Evolutionary conservation across 1,284 basidiomycete genomes (phyloP), one percentile per base, ranked within the genome.

Genomic region (Irpex rosettiformis): DNA sequence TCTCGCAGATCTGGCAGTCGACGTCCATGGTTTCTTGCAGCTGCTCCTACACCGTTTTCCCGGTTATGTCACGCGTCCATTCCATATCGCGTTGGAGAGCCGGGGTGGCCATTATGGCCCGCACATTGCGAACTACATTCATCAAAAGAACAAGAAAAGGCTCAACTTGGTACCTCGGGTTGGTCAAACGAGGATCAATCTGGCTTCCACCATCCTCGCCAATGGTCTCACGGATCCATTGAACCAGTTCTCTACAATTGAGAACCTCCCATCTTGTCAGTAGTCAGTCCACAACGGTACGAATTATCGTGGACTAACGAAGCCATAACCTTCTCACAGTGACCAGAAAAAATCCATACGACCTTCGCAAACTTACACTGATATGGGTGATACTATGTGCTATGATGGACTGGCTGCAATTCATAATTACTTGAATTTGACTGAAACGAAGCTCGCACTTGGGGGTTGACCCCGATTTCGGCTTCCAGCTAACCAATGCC

Each of bases 221-320:
- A 95, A 93, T 66, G 93, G 91, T 11, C 73, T 89, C 49, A 95
- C 93, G 1, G 88, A 96, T 65, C 90, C 92, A n/a, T 81, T 82
- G 61, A 72, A 84, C 55, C 93, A 94, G 66, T 83, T 88, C 73
- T 87, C 80, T 16, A 82, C 85, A 25, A 78, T 96, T 13, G 86
- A 90, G 0, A 93, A 96, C n/a, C n/a, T n/a, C n/a, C n/a, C n/a
- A n/a, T n/a, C n/a, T n/a, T n/a, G n/a, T n/a, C n/a, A n/a, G n/a
- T n/a, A n/a, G n/a, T n/a, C n/a, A n/a, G n/a, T n/a, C n/a, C n/a
- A n/a, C n/a, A n/a, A n/a, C n/a, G n/a, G n/a, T n/a, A n/a, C n/a
- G n/a, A n/a, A n/a, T n/a, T n/a, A n/a, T n/a, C n/a, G n/a, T n/a
- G n/a, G n/a, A n/a, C n/a, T n/a, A n/a, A n/a, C n/a, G n/a, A n/a